Evolutionary conservation across 768 basidiomycete genomes (phyloP), one percentile per base, ranked within the genome.

Genomic region (Lentinula sp.): DNA sequence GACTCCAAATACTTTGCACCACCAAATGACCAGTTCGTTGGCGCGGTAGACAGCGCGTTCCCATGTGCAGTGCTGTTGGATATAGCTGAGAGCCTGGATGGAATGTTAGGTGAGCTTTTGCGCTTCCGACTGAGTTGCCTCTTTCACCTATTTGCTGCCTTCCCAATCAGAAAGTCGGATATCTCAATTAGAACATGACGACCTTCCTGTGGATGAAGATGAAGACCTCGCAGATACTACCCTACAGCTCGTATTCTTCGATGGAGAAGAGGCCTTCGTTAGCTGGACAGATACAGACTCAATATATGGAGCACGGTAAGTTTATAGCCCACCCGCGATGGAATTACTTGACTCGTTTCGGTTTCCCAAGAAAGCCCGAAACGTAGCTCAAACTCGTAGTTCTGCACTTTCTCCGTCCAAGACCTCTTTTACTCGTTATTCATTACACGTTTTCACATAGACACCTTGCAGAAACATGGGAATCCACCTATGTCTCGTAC

Each of bases 1-100:
- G 95, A 98, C 71, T 93, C 90, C 74, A 97, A 97, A 76, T 95
- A 85, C 74, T 95, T 89, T 66, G 76, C 86, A 0, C 72, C 70
- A 62, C 90, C 92, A 4, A 72, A 82, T 41, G 90, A 92, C 69
- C 88, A 92, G 77, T 99, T 99, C 71, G 77, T 99, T 68, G 97
- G 97, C 37, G 97, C 97, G 8, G 98, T 95, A 9, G 97, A 99
- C 71, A 97, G 95, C 0, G 97, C 95, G 6, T 94, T 93, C 37
- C 87, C 97, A 2, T 98, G 95, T 65, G 93, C 95, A 4, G 87
- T 98, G 74, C 82, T 99, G 77, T 83, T 98, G 33, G 95, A 98
- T 73, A 76, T 98, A 15, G 97, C 95, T 0, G 91, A 95, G 73
- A 76, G 89, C 5, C 74, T 98, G 42, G 84, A 91, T 62, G 85